Evolutionary conservation across 768 basidiomycete species (phyloP), one percentile per base, ranked within the genome.

Genomic region (Hericium erinaceus): DNA sequence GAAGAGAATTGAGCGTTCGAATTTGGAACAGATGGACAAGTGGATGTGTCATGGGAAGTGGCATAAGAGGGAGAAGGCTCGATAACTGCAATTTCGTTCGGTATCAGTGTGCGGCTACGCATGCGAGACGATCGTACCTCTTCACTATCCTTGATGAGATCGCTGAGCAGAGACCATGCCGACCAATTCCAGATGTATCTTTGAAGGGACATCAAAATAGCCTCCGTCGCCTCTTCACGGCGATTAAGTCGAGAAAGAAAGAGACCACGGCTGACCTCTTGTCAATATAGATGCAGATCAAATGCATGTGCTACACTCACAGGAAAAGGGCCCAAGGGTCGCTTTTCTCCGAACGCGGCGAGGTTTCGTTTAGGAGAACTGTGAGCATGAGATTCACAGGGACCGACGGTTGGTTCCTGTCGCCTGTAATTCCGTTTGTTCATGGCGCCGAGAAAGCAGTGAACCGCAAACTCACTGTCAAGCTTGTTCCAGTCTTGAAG

Each of bases 241-340:
- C 89, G 79, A 50, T 83, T 82, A 52, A 95, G 73, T 12, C 91
- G 84, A 48, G 83, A 84, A 55, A 95, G 80, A 61, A 97, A 84
- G 4, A 98, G 71, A 0, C 87, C 89, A 68, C 92, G 89, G 60
- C 93, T 97, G 67, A 49, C 39, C 26, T 41, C 61, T 57, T 33
- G 52, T 15, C 60, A 48, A 52, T 28, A 5, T 48, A 38, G n/a
- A 44, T 46, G 20, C 44, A 10, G 18, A 6, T 46, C 16, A n/a
- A 46, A n/a, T n/a, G n/a, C 6, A 16, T 46, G 12, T 46, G 44
- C n/a, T n/a, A 46, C 9, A 70, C 85, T 59, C 57, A 94, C 93
- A 97, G 69, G 68, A 92, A 95, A 7, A 93, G 70, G 13, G 92
- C 70, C 81, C 88, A 95, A 3, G 93, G 88, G 68, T 97, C 92